Evolutionary conservation across 2,329 filamentous ascomycete genomes (phyloP).

Genomic region (Fusarium sp.): DNA sequence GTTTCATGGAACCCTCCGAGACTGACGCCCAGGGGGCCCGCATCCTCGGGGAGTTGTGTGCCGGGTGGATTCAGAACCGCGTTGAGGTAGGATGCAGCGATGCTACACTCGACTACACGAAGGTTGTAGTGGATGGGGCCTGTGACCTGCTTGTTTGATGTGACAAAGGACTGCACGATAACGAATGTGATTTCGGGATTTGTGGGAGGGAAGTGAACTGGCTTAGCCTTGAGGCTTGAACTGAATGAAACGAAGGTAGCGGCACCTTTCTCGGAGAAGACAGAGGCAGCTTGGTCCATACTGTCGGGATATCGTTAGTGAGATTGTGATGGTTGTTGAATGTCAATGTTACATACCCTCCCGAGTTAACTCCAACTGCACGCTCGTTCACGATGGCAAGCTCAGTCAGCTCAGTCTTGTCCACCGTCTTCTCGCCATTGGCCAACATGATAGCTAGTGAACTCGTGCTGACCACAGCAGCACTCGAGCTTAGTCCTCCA

Average conservation of each 20-base stretch:
- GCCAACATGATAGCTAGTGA: slow-evolving; percentile 88
- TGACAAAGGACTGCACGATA: slow-evolving; percentile 93
- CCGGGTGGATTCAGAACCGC: slow-evolving; percentile 64
- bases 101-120: slow-evolving; percentile 91
- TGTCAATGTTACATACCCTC: slow-evolving; percentile 68
- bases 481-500: slow-evolving; percentile 91
- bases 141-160: slow-evolving; percentile 93
- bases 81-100: slow-evolving; percentile 78
- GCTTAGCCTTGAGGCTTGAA: slow-evolving; percentile 77
- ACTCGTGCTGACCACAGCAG: slow-evolving; percentile 90
- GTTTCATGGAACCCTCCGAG: slow-evolving; percentile 87
- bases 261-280: slow-evolving; percentile 86
- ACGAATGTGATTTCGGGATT: slow-evolving; percentile 88
- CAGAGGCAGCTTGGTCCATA: slow-evolving; percentile 97
- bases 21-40: slow-evolving; percentile 82
- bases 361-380: slow-evolving; percentile 94
- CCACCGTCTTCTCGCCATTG: slow-evolving; percentile 79
- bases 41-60: slow-evolving; percentile 76
- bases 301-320: slow-evolving; percentile 54
- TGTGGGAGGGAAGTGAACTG: slow-evolving; percentile 84
- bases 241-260: slow-evolving; percentile 92
- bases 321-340: not conserved
- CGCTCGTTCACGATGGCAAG: slow-evolving; percentile 94
- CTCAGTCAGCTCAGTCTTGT: slow-evolving; percentile 93
- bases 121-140: slow-evolving; percentile 96